Percentiles rank a stretch among this genome's conserved stretches.
phyloP scores from a whole-genome alignment of 208 protist genomes.

The Crithidia bombi region DNA sequence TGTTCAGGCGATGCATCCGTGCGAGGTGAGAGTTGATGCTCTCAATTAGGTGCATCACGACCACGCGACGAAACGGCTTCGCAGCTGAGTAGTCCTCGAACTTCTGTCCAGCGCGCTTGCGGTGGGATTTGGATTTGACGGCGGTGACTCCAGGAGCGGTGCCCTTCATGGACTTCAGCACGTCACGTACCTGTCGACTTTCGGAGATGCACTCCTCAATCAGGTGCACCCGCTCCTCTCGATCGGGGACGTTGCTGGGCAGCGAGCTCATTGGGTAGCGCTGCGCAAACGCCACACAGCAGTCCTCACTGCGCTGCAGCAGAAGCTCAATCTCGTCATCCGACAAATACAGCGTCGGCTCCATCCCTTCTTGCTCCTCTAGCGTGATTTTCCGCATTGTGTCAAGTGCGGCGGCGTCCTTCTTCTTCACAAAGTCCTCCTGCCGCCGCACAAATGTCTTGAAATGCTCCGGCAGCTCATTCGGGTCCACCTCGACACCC shows the following conservation, averaged over 20 bases:
- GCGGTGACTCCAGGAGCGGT: conserved; percentile 59
- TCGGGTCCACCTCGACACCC: conserved; percentile 64
- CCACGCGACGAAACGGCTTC: conserved; percentile 84
- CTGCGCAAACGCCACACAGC: conserved; percentile 62
- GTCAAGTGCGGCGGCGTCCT: conserved; percentile 41
- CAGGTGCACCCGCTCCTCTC: conserved; percentile 62
- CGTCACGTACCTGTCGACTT: conserved; percentile 78
- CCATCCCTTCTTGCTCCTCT: conserved; percentile 81
- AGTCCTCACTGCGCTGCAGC: conserved; percentile 61
- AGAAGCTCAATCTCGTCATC: conserved; percentile 78
- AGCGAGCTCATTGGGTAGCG: conserved; percentile 73
- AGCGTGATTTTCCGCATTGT: conserved; percentile 65
- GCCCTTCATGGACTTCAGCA: conserved; percentile 87
- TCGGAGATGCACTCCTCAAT: conserved; percentile 84
- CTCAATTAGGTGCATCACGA: conserved; percentile 64
- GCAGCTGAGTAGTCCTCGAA: conserved; percentile 87
- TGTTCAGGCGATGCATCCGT: conserved; percentile 73
- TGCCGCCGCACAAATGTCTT: conserved; percentile 84
- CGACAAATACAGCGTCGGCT: conserved; percentile 77
- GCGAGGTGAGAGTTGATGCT: conserved; percentile 59
- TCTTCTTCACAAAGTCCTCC: conserved; percentile 88
- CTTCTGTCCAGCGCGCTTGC: conserved; percentile 74
- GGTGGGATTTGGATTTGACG: conserved; percentile 84
- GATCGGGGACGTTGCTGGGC: conserved; percentile 76
- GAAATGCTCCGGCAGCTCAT: conserved; percentile 78